Base-by-base conservation (phyloP, 768 basidiomycete species). In the Pleurotus citrinopileatus region DNA sequence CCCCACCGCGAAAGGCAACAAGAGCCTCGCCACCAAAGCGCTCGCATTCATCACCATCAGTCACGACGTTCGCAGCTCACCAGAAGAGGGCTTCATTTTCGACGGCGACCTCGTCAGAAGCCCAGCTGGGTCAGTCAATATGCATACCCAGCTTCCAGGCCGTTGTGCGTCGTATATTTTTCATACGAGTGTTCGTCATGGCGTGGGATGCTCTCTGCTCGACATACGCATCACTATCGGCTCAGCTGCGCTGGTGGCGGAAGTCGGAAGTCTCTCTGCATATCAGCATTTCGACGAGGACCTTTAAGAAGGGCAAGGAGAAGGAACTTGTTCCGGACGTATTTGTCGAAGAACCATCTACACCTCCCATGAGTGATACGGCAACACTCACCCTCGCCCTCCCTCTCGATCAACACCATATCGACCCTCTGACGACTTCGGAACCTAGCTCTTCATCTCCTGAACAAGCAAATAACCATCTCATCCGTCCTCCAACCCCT, bases 181-280 rank as follows among this genome's bases (percentile, higher is more conserved):
- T 91, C 62, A 77, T 90, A 57, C 87, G 86, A 38, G 73, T 89
- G 56, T 78, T 89, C 56, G 75, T 83, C 38, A 57, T 85, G 34
- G 74, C 85, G 52, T 92, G 90, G 88, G 76, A 86, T 61, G 78
- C 81, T 44, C 68, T 92, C 59, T 81, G 78, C 57, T 74, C 79
- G 6, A 80, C 81, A 19, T 88, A 84, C 77, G 68, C 74, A n/a
- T 79, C 83, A 15, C 59, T 80, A 32, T 63, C 57, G 28, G 54
- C 45, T 22, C 32, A 27, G 5, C 42, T 28, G 28, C 26, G 29
- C 32, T 36, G 48, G 52, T 43, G 42, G 52, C 20, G 23, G 38
- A 55, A 25, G 17, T 32, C 17, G 20, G 32, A 23, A 19, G 44
- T 22, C n/a, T 44, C 53, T 28, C n/a, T 42, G 20, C 54, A 43